Percentiles rank a stretch among this genome's conserved stretches.
phyloP scores from a whole-genome alignment of 2,329 filamentous ascomycete species.

The Trichoderma gracile region DNA sequence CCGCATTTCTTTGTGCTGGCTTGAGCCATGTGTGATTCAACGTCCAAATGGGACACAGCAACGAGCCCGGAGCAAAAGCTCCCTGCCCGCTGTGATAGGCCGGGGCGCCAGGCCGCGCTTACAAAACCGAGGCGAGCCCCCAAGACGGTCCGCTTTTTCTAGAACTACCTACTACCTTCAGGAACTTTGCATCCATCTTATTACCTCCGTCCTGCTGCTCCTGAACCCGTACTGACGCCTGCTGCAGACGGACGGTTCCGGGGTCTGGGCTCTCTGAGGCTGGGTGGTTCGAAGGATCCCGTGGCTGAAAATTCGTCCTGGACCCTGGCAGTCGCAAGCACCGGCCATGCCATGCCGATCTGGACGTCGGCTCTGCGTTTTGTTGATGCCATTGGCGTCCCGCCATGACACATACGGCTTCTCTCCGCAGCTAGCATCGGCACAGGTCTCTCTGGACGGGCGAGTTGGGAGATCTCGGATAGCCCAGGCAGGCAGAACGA shows the following conservation, averaged over 20 bases:
- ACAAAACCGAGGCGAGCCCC: conserved; percentile 31
- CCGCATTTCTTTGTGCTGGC: conserved; percentile 32
- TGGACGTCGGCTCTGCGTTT: neutral
- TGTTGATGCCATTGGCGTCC: conserved; percentile 2
- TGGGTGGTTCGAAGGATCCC: neutral
- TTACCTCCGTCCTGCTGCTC: no score
- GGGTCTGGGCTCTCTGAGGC: neutral
- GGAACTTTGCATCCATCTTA: conserved; percentile 22
- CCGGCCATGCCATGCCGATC: conserved; percentile 4
- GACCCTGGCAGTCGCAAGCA: conserved; percentile 12
- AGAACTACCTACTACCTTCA: conserved; percentile 22
- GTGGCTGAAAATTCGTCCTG: conserved; percentile 12
- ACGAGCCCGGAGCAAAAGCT: conserved; percentile 40
- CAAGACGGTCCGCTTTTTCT: conserved; percentile 30
- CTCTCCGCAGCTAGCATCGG: conserved; percentile 2
- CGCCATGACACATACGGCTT: neutral
- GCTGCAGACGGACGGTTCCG: neutral
- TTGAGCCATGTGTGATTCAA: conserved; percentile 34
- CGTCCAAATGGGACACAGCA: conserved; percentile 25
- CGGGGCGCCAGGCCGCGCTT: conserved; percentile 37
- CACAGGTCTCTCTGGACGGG: neutral
- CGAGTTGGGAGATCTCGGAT: neutral
- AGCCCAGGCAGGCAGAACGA: neutral
- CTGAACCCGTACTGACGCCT: conserved; percentile 5
- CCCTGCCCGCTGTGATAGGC: conserved; percentile 36